These are phyloP conservation scores for Sporothrix globosa DNA, from an alignment of 2,329 filamentous ascomycete genomes.

Conservation along the genomic window DNA sequence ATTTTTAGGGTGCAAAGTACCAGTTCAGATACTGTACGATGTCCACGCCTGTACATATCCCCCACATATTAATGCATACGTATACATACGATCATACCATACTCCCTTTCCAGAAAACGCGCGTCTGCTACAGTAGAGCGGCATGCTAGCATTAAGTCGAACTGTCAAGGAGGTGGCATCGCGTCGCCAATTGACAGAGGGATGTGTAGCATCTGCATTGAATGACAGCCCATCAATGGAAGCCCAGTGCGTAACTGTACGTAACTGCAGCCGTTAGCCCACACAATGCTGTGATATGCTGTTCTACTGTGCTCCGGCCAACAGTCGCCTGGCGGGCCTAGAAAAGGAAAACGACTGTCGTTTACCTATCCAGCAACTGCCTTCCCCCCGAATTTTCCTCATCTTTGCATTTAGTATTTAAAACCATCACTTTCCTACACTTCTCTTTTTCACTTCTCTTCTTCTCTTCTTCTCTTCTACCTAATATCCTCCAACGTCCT, in stretches of 20 bases:
- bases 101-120: background rate
- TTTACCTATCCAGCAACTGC: too few relatives aligned
- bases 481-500: background rate
- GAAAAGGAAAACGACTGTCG: background rate
- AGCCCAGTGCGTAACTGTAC: too few relatives aligned
- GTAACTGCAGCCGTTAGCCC: too few relatives aligned
- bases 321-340: background rate
- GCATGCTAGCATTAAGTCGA: background rate
- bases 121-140: background rate
- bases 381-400: background rate
- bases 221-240: too few relatives aligned
- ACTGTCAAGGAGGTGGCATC: background rate
- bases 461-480: background rate
- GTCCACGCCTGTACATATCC: conserved; percentile 10
- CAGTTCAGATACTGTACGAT: background rate
- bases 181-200: background rate
- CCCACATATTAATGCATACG: background rate
- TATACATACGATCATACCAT: conserved; percentile 1
- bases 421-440: background rate
- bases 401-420: background rate
- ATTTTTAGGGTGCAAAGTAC: background rate
- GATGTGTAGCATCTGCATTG: too few relatives aligned
- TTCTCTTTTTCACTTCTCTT: background rate
- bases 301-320: background rate
- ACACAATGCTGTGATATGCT: too few relatives aligned